phyloP scores from a whole-genome alignment of 2,329 filamentous ascomycete genomes.

The Trichoderma pleuroti region DNA sequence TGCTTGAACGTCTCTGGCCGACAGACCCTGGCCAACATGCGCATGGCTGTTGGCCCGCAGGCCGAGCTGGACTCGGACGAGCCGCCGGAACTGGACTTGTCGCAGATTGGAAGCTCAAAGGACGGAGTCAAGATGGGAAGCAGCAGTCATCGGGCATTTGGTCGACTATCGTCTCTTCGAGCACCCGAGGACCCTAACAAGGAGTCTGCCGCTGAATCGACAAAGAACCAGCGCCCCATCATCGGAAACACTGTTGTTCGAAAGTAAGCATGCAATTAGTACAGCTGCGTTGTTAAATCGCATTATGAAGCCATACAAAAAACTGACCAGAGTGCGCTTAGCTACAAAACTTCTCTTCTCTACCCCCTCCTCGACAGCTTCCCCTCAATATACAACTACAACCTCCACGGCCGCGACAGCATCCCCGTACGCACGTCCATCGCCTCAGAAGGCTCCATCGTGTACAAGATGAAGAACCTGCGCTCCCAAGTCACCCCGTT shows the following conservation, averaged over 20 bases:
- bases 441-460: constrained; percentile 72
- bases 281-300: too few relatives aligned
- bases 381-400: constrained; percentile 64
- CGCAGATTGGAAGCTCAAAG: constrained; percentile 27
- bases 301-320: neutral
- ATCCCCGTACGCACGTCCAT: constrained; percentile 55
- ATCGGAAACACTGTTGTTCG: constrained; percentile 30
- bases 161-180: constrained; percentile 28
- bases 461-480: constrained; percentile 62
- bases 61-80: constrained; percentile 29
- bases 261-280: constrained; percentile 24
- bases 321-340: constrained; percentile 17
- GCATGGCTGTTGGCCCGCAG: constrained; percentile 55
- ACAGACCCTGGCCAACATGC: constrained; percentile 72
- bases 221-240: constrained; percentile 21
- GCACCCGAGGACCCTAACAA: constrained; percentile 18
- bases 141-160: constrained; percentile 28
- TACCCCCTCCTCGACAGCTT: constrained; percentile 84
- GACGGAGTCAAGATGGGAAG: neutral
- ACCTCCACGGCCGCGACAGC: constrained; percentile 33
- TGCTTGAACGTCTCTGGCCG: constrained; percentile 72
- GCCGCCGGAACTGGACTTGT: constrained; percentile 32
- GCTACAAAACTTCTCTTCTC: constrained; percentile 51
- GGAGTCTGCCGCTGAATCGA: constrained; percentile 12
- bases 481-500: constrained; percentile 61